Conservation (phyloP, 2,329 filamentous ascomycete genomes). For the Monilinia aucupariae region DNA sequence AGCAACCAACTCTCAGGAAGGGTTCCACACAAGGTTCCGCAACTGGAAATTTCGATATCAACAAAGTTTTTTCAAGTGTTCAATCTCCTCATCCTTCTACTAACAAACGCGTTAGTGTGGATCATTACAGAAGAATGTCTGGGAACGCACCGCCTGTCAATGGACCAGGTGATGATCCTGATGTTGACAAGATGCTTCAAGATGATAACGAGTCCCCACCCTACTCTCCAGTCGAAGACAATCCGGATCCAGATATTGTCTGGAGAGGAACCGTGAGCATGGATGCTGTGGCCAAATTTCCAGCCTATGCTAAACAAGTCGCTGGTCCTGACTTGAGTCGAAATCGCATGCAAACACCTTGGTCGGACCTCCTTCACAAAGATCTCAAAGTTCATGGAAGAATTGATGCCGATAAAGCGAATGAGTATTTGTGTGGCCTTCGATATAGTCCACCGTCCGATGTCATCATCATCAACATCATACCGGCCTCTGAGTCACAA, state of each 20-base stretch:
- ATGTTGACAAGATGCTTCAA: conserved; percentile 83
- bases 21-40: conserved; percentile 24
- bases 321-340: conserved; percentile 72
- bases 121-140: conserved; percentile 38
- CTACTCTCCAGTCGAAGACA: conserved; percentile 74
- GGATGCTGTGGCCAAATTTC: conserved; percentile 70
- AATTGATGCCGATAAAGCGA: conserved; percentile 75
- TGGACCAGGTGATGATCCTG: conserved; percentile 69
- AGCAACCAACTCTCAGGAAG: conserved; percentile 26
- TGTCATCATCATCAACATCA: conserved; percentile 72
- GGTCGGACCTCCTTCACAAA: conserved; percentile 69
- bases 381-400: conserved; percentile 69
- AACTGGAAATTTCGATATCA: conserved; percentile 64
- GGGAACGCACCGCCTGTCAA: conserved; percentile 37
- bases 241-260: conserved; percentile 63
- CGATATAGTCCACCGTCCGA: conserved; percentile 79
- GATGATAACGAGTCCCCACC: conserved; percentile 75
- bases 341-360: conserved; percentile 48
- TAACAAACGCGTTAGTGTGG: conserved; percentile 37
- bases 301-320: conserved; percentile 72
- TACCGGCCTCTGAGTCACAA: conserved; percentile 53
- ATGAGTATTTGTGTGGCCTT: conserved; percentile 84
- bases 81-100: conserved; percentile 54
- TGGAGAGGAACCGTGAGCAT: conserved; percentile 76
- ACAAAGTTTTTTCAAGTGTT: conserved; percentile 78